Percentiles rank a stretch among this genome's conserved stretches.
phyloP scores from a whole-genome alignment of 345 rosid genomes.

The Ailanthus altissimus region DNA sequence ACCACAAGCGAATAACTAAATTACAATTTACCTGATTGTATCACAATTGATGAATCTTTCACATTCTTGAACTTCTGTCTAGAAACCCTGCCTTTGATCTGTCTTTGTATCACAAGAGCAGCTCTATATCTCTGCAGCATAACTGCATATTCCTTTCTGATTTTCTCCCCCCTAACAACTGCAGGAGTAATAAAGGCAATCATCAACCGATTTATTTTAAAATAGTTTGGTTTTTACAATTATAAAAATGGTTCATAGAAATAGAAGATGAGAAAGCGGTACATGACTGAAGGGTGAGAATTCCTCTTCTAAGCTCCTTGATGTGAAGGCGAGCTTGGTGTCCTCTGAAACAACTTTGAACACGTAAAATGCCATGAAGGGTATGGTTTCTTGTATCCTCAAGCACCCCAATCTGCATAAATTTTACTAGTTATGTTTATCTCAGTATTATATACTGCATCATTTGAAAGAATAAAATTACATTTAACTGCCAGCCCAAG shows the following conservation, averaged over 20 bases:
- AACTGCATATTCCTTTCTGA: constrained; percentile 67
- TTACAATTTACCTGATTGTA: constrained; percentile 71
- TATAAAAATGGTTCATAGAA: constrained; percentile 10
- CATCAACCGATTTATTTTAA: neutral
- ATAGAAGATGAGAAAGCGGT: constrained; percentile 25
- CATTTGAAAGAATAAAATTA: neutral
- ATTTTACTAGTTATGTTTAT: constrained; percentile 11
- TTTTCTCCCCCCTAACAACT: constrained; percentile 81
- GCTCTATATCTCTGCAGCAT: constrained; percentile 72
- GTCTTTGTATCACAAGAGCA: constrained; percentile 77
- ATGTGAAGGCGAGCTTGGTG: constrained; percentile 70
- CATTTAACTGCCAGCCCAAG: neutral
- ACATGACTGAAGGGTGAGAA: constrained; percentile 82
- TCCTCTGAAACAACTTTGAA: constrained; percentile 95
- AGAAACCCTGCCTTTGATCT: constrained; percentile 53
- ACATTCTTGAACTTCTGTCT: constrained; percentile 46
- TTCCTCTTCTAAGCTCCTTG: constrained; percentile 67
- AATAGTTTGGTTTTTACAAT: neutral
- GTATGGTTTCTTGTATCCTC: constrained; percentile 97
- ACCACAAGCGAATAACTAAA: neutral
- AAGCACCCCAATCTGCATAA: constrained; percentile 86
- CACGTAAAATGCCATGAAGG: constrained; percentile 91
- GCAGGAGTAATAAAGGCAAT: constrained; percentile 29
- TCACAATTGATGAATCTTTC: constrained; percentile 53
- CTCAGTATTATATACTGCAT: neutral